Conservation (phyloP, 2,329 filamentous ascomycete genomes). For the Colletotrichum liriopes region DNA sequence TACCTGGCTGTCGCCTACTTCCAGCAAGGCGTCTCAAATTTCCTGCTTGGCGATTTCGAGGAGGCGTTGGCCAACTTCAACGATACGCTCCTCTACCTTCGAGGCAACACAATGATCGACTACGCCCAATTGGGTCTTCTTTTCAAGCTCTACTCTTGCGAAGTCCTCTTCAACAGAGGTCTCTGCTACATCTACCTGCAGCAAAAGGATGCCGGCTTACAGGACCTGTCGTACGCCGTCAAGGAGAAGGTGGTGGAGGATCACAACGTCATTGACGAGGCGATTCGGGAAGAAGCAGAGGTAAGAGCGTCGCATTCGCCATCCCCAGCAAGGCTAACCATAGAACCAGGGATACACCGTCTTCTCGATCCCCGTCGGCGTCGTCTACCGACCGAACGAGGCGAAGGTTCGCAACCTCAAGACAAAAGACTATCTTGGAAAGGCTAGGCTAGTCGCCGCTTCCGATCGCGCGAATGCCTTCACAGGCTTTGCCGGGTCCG, state of each 20-base stretch:
- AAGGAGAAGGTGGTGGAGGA: conserved; percentile 98
- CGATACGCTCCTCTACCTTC: conserved; percentile 93
- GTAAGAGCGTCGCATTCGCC: conserved; percentile 62
- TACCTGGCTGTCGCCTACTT: conserved; percentile 99
- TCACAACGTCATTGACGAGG: conserved; percentile 98
- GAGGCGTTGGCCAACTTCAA: conserved; percentile 99
- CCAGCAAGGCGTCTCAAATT: conserved; percentile 98
- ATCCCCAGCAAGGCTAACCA: conserved; percentile 11
- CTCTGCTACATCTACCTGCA: conserved; percentile 98
- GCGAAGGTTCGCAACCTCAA: conserved; percentile 99
- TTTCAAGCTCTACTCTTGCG: conserved; percentile 97
- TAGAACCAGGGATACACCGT: conserved; percentile 88
- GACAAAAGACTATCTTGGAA: conserved; percentile 97
- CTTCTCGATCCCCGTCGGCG: conserved; percentile 96
- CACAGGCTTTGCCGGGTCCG: conserved; percentile 84
- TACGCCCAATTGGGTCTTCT: conserved; percentile 96
- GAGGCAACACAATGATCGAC: conserved; percentile 97
- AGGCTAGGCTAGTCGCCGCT: conserved; percentile 92
- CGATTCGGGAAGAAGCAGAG: conserved; percentile 93
- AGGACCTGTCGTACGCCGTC: conserved; percentile 90
- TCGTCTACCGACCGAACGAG: conserved; percentile 95
- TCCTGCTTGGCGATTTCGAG: conserved; percentile 96
- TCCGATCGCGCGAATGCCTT: conserved; percentile 86
- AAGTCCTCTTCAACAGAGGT: conserved; percentile 96
- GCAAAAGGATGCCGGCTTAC: conserved; percentile 90